phyloP scores from a whole-genome alignment of 129 eudicot species.

The Chrysanthemum seticuspe region DNA sequence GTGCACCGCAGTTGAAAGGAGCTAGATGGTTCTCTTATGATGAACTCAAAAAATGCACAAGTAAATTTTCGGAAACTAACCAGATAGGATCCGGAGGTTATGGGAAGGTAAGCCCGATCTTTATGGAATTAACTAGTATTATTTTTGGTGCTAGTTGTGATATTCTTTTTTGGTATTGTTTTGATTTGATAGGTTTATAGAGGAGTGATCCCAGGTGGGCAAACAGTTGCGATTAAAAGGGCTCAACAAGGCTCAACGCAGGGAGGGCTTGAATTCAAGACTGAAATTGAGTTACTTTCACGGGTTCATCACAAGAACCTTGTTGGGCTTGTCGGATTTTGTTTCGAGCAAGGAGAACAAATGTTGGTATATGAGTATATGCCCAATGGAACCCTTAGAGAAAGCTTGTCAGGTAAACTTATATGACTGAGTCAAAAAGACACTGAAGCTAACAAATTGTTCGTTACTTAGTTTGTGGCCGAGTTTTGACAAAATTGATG shows the following conservation, averaged over 20 bases:
- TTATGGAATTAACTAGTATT: not conserved
- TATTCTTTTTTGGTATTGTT: not conserved
- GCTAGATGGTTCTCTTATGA: slow-evolving; percentile 96
- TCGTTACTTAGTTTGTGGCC: not conserved
- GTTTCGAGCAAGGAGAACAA: slow-evolving; percentile 92
- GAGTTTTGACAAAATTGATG: not conserved
- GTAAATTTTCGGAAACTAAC: slow-evolving; percentile 57
- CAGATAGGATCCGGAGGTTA: slow-evolving; percentile 97
- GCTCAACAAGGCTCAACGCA: slow-evolving; percentile 92
- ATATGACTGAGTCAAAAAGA: too few species aligned
- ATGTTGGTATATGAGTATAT: slow-evolving; percentile 92
- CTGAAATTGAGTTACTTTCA: slow-evolving; percentile 93
- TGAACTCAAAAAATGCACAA: slow-evolving; percentile 83
- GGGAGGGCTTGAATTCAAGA: slow-evolving; percentile 93
- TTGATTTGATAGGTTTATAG: slow-evolving; percentile 57
- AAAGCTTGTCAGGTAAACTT: slow-evolving; percentile 71
- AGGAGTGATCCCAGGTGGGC: slow-evolving; percentile 71
- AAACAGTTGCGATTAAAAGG: slow-evolving; percentile 72
- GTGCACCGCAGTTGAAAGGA: slow-evolving; percentile 91
- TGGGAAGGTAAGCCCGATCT: slow-evolving; percentile 60
- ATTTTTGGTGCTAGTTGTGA: slow-evolving; percentile 6
- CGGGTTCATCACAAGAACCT: slow-evolving; percentile 98
- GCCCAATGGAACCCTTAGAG: slow-evolving; percentile 89
- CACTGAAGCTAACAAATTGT: not conserved
- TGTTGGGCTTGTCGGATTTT: slow-evolving; percentile 89